Evolutionary conservation across 2,329 filamentous ascomycete species (phyloP).

Genomic region (Coniochaeta ligniaria): DNA sequence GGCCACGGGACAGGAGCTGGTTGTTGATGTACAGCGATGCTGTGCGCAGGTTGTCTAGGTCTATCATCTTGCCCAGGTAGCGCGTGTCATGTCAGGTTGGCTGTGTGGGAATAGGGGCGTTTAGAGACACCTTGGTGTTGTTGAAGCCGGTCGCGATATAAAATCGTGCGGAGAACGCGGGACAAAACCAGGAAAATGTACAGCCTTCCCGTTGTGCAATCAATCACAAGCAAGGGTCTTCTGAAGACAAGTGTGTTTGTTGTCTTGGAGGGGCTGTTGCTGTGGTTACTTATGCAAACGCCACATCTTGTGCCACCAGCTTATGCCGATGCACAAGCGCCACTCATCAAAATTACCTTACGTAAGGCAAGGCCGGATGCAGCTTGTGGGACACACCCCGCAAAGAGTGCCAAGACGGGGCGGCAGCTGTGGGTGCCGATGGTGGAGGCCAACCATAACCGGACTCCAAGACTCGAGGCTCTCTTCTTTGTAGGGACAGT

Average conservation of each 20-base stretch:
- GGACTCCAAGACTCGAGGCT: not conserved
- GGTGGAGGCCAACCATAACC: not conserved
- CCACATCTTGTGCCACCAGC: not conserved
- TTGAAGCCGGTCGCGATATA: not conserved
- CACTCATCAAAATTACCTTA: not conserved
- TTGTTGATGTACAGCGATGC: slow-evolving; percentile 69
- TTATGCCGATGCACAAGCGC: not conserved
- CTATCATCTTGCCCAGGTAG: slow-evolving; percentile 35
- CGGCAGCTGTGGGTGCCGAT: not conserved
- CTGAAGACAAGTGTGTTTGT: not conserved
- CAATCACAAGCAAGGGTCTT: not conserved
- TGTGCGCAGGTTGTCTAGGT: slow-evolving; percentile 55
- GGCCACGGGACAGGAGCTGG: slow-evolving; percentile 58
- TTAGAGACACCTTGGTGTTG: not conserved
- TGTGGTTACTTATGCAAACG: not conserved
- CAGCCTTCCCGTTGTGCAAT: not conserved
- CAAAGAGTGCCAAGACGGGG: not conserved
- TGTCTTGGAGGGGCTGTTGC: not conserved
- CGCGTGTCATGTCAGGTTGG: slow-evolving; percentile 1
- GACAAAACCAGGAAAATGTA: not conserved
- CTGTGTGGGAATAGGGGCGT: not conserved
- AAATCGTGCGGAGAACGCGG: not conserved
- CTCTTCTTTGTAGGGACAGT: not conserved
- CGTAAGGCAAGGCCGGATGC: not conserved
- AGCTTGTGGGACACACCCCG: not conserved